Evolutionary conservation across 345 rosid species (phyloP), one percentile per base, ranked within the genome.

Genomic region (Lumnitzera racemosa): DNA sequence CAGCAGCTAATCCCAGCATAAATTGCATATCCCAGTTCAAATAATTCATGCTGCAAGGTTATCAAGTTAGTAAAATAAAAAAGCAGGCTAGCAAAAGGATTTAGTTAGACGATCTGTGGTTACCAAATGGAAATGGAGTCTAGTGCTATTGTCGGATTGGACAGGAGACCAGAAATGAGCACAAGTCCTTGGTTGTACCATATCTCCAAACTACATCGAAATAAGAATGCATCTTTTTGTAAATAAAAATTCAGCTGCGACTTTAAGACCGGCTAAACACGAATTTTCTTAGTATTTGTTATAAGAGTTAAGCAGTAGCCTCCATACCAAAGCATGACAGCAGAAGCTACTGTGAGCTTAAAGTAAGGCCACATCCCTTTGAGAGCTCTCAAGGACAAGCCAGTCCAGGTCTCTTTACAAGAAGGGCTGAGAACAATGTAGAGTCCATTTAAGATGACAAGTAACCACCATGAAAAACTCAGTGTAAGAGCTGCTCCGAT

Each of bases 111-210:
- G 27, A 27, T n/a, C 12, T 29, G 1, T 3, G 51, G 65, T 50
- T 82, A 90, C 99, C 97, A 90, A 13, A 94, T 90, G 49, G 97
- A 88, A 71, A 88, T 70, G 16, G 99, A 83, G 67, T 88, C 97
- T 3, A 94, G 69, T n/a, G 99, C 48, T 51, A 94, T 65, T 27
- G 90, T 84, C 2, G 99, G 86, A 63, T 81, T 64, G 12, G 88
- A 3, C 54, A 94, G 99, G 41, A 86, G 81, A 29, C 99, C 99
- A 8, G 96, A 82, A 41, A 94, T 73, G 9, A 94, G 75, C 63
- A 94, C 97, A 68, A 94, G 72, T 58, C 96, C 99, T 84, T 94
- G 99, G 68, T 58, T 80, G 81, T 90, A 94, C 96, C 99, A 94
- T 59, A 94, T 81, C 83, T 94, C 99, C 84, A 94, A 86, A 64